Percentiles rank a stretch among this genome's conserved stretches.
These are phyloP conservation scores for Isabelozyma rhagii DNA, from an alignment of 805 yeast genomes.

Conservation along the genomic window DNA sequence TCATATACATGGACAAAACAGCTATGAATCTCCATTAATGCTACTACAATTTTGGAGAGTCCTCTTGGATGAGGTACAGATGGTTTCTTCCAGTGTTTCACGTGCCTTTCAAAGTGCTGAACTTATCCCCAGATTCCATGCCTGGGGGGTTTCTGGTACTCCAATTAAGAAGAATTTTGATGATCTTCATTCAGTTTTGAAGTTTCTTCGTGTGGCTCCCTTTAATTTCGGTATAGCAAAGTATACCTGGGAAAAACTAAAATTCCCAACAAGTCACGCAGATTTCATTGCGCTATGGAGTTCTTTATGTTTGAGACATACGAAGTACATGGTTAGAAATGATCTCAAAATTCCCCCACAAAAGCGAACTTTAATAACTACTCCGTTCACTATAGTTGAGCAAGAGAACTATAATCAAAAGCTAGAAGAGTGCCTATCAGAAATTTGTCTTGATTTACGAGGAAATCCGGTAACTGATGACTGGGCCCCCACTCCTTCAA, in stretches of 20 bases:
- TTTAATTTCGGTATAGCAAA: slow-evolving; percentile 46
- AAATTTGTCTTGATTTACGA: slow-evolving; percentile 52
- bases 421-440: slow-evolving; percentile 55
- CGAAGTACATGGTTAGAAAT: slow-evolving; percentile 74
- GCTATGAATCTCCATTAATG: slow-evolving; percentile 80
- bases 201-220: slow-evolving; percentile 67
- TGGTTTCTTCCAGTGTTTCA: slow-evolving; percentile 72
- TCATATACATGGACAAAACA: slow-evolving; percentile 23
- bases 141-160: slow-evolving; percentile 98
- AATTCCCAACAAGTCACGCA: slow-evolving; percentile 10
- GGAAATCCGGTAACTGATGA: slow-evolving; percentile 49
- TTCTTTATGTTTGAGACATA: slow-evolving; percentile 66
- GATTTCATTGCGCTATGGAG: slow-evolving; percentile 49
- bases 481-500: slow-evolving; percentile 44
- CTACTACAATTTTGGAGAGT: slow-evolving; percentile 85
- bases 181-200: slow-evolving; percentile 70
- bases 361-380: slow-evolving; percentile 59
- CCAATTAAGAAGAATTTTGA: slow-evolving; percentile 66
- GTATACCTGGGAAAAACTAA: slow-evolving; percentile 37
- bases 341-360: slow-evolving; percentile 83
- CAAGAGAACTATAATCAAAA: slow-evolving; percentile 74
- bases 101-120: slow-evolving; percentile 80
- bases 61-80: slow-evolving; percentile 90
- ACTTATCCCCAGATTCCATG: slow-evolving; percentile 76
- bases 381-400: slow-evolving; percentile 81